These are phyloP conservation scores for Akanthomyces uredinophilus DNA, from an alignment of 2,329 filamentous ascomycete genomes.

Conservation along the genomic window DNA sequence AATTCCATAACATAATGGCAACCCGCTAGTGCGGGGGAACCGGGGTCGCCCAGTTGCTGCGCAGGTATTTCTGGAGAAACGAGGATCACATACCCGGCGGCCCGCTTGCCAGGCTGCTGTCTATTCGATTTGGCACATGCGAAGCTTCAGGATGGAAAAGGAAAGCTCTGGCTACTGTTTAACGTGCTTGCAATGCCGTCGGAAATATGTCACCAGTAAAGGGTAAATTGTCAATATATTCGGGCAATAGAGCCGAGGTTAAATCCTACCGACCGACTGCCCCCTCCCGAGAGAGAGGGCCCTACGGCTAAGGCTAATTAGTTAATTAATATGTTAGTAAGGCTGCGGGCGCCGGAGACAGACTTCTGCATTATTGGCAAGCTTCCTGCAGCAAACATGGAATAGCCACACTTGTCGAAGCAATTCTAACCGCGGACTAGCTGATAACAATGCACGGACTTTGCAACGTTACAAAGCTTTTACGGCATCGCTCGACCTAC, in stretches of 20 bases:
- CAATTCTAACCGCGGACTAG: not conserved
- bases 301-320: not conserved
- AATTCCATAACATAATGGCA: slow-evolving; percentile 10
- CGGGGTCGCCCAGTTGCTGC: not conserved
- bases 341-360: not conserved
- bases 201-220: too few relatives aligned
- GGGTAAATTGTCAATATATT: not conserved
- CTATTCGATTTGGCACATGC: not conserved
- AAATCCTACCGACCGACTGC: not conserved
- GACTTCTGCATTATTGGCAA: too few relatives aligned
- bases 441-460: not conserved
- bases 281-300: not conserved
- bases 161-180: too few relatives aligned
- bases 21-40: not conserved
- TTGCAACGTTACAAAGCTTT: slow-evolving; percentile 15
- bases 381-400: not conserved
- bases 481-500: not conserved
- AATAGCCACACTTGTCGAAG: not conserved
- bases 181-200: not conserved
- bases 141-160: too few relatives aligned
- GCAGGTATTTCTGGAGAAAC: not conserved
- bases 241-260: not conserved
- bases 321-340: not conserved
- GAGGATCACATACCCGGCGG: not conserved
- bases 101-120: not conserved